Evolutionary conservation across 2,329 filamentous ascomycete genomes (phyloP), one percentile per base, ranked within the genome.

Genomic region (Arthrobotrys megalospora): DNA sequence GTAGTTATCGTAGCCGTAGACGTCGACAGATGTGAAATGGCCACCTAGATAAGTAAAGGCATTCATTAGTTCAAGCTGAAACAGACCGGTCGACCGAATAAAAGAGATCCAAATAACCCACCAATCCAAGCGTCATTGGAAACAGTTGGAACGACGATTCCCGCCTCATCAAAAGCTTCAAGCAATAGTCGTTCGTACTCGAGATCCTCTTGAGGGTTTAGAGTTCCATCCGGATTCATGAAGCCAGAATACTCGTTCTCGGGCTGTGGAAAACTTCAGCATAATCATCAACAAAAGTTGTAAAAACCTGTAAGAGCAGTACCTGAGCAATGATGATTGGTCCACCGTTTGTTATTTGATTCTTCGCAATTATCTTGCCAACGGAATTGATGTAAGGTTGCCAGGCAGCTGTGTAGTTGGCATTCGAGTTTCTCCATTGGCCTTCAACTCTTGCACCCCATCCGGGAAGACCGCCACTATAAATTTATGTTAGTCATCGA

Each of bases 341-440:
- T 0, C 93, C 93, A 0, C 92, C 93, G 65, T 94, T 92, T 0
- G 92, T 95, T 81, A 96, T 94, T 81, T 96, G 92, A 0, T 89
- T 90, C 68, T 90, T 89, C 3, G 92, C 91, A 80, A 96, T 91
- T 7, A 90, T 89, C 11, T 86, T 86, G 28, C 88, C 88, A 60
- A 94, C 87, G 7, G 89, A 86, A 6, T 86, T 83, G 80, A 90
- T 87, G 80, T 93, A 93, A 79, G 87, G 79, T 11, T 80, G 75
- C 52, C 80, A 81, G 8, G 81, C 81, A 12, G 80, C 81, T 0
- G 81, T 63, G 19, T 81, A 82, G n/a, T 80, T 81, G 32, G 65
- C 71, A 47, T 82, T 81, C 19, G 69, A 77, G 16, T 76, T 81
- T 55, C 81, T 65, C 81, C 80, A 82, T 62, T 73, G 76, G 12